Conservation (phyloP, 2,329 filamentous ascomycete genomes). For the Purpureocillium lavendulum region DNA sequence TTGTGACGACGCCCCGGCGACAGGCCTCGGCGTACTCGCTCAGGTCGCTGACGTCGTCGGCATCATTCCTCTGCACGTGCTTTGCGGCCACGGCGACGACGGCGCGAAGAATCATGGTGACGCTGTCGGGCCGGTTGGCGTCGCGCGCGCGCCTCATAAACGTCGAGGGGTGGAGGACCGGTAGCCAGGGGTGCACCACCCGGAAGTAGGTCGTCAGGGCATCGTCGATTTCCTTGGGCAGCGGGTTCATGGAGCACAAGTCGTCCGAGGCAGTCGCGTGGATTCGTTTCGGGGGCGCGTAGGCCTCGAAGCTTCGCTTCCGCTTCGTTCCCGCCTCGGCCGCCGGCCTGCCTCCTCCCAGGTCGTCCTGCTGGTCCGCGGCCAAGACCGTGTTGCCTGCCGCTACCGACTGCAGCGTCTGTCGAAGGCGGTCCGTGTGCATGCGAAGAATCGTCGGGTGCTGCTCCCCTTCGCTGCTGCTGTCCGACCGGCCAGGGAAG, state of each 20-base stretch:
- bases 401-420: too few relatives aligned
- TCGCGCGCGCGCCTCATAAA: conserved; percentile 4
- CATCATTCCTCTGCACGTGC: not conserved
- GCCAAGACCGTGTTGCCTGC: too few relatives aligned
- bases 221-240: not conserved
- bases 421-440: too few relatives aligned
- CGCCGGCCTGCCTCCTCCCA: too few relatives aligned
- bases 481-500: too few relatives aligned
- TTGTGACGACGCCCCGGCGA: not conserved
- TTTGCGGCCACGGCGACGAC: conserved; percentile 5
- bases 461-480: too few relatives aligned
- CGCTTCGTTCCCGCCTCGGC: too few relatives aligned
- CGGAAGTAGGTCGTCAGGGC: not conserved
- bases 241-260: not conserved
- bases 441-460: too few relatives aligned
- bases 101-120: conserved; percentile 3
- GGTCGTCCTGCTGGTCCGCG: too few relatives aligned
- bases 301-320: too few relatives aligned
- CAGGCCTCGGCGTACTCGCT: too few relatives aligned
- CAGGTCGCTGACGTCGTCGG: not conserved
- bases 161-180: conserved; percentile 5
- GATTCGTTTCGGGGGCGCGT: too few relatives aligned
- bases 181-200: conserved; percentile 1
- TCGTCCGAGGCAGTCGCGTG: not conserved
- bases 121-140: not conserved